Conservation (phyloP, 1,284 basidiomycete species). For the Microbotryum saponariae region DNA sequence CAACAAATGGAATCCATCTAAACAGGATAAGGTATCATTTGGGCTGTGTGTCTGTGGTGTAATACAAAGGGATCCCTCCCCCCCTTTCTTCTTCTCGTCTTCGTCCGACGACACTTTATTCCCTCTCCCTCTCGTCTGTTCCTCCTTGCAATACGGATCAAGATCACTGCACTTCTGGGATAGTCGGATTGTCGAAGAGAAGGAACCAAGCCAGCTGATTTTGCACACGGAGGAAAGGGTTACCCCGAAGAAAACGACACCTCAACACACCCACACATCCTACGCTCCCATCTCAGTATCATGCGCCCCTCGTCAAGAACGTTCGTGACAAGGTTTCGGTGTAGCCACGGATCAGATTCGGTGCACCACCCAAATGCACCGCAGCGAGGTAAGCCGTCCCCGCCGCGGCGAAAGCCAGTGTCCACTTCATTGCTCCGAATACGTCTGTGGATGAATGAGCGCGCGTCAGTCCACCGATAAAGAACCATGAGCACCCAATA, state of each 20-base stretch:
- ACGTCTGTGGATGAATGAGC: conserved; percentile 6
- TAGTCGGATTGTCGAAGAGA: no score
- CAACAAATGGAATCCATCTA: conserved; percentile 31
- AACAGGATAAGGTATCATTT: not conserved
- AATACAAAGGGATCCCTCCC: not conserved
- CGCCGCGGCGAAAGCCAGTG: conserved; percentile 8
- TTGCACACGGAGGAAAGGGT: no score
- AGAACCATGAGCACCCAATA: not conserved
- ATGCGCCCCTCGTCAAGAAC: not conserved
- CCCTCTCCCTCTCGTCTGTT: not conserved
- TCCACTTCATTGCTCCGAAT: conserved; percentile 17
- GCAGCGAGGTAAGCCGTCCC: conserved; percentile 15
- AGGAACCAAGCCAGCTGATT: not conserved
- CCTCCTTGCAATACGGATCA: no score
- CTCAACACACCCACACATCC: no score
- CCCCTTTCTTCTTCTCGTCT: not conserved
- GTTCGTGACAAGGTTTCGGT: conserved; percentile 7
- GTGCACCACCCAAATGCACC: conserved; percentile 8
- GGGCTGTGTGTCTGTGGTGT: no score
- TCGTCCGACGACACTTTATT: not conserved
- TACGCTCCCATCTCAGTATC: no score
- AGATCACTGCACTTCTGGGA: no score
- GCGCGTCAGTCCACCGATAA: no score
- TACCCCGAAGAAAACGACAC: no score
- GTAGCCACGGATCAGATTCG: conserved; percentile 9